These are phyloP conservation scores for Ganoderma sinense DNA, from an alignment of 1,284 basidiomycete species.

Conservation along the genomic window DNA sequence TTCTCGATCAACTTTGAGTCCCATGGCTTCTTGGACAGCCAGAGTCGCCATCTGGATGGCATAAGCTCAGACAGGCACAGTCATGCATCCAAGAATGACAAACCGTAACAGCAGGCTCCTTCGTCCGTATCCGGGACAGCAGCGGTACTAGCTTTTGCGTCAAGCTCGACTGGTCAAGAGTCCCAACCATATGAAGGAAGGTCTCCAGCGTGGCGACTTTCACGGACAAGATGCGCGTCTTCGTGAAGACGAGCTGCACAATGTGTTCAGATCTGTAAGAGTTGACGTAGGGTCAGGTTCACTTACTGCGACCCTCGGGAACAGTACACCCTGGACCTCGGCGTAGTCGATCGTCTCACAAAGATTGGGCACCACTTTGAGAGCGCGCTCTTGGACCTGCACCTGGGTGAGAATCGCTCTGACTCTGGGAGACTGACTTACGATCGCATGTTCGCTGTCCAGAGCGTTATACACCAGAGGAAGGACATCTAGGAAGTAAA, in stretches of 20 bases:
- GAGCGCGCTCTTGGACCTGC: constrained; percentile 91
- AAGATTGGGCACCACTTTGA: constrained; percentile 86
- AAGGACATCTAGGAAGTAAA: constrained; percentile 76
- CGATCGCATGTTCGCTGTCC: constrained; percentile 89
- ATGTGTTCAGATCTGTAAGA: not conserved
- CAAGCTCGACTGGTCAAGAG: constrained; percentile 90
- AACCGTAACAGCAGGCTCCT: constrained; percentile 91
- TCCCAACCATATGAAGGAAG: constrained; percentile 93
- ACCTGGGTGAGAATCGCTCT: constrained; percentile 21
- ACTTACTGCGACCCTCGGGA: constrained; percentile 88
- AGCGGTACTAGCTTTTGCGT: constrained; percentile 96
- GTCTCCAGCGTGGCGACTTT: constrained; percentile 91
- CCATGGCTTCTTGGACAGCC: constrained; percentile 96
- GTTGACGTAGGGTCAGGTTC: not conserved
- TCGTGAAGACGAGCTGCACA: constrained; percentile 84
- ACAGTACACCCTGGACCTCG: constrained; percentile 86
- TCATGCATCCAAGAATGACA: constrained; percentile 28
- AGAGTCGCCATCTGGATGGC: constrained; percentile 83
- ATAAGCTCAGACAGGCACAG: not conserved
- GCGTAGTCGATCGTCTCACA: constrained; percentile 95
- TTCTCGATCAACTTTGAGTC: constrained; percentile 93
- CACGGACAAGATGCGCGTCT: constrained; percentile 85
- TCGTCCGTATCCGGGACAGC: constrained; percentile 94
- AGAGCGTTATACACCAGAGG: constrained; percentile 95
- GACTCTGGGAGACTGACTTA: constrained; percentile 41